phyloP scores from a whole-genome alignment of 345 rosid genomes.

The Lepidium didymum region DNA sequence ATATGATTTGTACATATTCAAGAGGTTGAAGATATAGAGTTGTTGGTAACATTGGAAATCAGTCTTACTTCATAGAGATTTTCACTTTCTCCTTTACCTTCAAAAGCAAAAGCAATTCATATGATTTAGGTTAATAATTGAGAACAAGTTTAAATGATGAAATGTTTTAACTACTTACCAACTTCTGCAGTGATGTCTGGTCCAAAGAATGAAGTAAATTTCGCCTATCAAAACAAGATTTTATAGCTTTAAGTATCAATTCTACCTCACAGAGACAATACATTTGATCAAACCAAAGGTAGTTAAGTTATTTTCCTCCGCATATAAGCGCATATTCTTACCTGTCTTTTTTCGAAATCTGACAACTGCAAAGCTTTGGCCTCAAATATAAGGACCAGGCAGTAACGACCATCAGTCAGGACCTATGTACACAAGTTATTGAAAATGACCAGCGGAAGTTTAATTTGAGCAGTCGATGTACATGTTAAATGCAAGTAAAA shows the following conservation, averaged over 20 bases:
- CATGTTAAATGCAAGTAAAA: background rate
- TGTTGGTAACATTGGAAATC: slow-evolving; percentile 47
- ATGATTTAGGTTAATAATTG: background rate
- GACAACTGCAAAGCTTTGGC: slow-evolving; percentile 70
- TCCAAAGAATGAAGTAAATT: slow-evolving; percentile 91
- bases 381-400: slow-evolving; percentile 65
- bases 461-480: background rate
- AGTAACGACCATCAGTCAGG: slow-evolving; percentile 69
- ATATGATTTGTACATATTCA: slow-evolving; percentile 4
- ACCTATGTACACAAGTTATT: slow-evolving; percentile 38
- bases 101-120: background rate
- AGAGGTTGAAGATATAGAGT: slow-evolving; percentile 32
- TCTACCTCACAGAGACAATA: background rate
- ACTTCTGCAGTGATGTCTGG: slow-evolving; percentile 80
- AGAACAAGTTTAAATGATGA: background rate
- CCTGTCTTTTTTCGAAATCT: slow-evolving; percentile 87
- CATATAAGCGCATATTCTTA: background rate
- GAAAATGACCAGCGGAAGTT: background rate
- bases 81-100: slow-evolving; percentile 66
- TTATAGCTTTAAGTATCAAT: background rate
- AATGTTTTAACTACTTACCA: slow-evolving; percentile 37
- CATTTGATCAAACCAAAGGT: background rate
- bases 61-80: slow-evolving; percentile 69
- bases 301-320: background rate
- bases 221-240: slow-evolving; percentile 45